Percentiles rank a stretch among this genome's conserved stretches.
Conservation (phyloP, 2,329 filamentous ascomycete genomes). For the Xylariales sp. region DNA sequence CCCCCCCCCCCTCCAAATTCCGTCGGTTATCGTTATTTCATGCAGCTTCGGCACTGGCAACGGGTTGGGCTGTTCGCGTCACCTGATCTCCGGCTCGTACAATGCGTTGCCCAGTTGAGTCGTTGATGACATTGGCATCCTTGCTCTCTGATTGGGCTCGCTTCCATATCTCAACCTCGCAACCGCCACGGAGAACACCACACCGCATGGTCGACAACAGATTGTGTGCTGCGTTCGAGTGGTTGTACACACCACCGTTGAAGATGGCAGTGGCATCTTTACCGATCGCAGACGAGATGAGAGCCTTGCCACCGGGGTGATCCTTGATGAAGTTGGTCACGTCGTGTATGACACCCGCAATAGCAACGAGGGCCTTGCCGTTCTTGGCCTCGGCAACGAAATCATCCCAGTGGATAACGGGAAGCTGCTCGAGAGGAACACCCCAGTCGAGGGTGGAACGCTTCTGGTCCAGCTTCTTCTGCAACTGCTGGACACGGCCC, state of each 20-base stretch:
- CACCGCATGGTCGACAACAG: slow-evolving; percentile 63
- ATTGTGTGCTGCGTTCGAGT: slow-evolving; percentile 65
- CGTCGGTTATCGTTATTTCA: no score
- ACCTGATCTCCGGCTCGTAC: slow-evolving; percentile 71
- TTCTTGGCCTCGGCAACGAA: slow-evolving; percentile 59
- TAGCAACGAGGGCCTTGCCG: slow-evolving; percentile 56
- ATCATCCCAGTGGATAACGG: slow-evolving; percentile 49
- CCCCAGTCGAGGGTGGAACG: slow-evolving; percentile 62
- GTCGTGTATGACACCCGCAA: slow-evolving; percentile 63
- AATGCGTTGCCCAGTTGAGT: slow-evolving; percentile 64
- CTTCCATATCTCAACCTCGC: slow-evolving; percentile 67
- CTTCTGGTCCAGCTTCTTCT: slow-evolving; percentile 66
- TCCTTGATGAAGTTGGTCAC: slow-evolving; percentile 63
- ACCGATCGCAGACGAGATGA: slow-evolving; percentile 59
- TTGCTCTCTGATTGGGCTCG: slow-evolving; percentile 63
- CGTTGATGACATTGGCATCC: slow-evolving; percentile 62
- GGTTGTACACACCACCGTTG: slow-evolving; percentile 64
- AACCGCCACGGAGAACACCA: slow-evolving; percentile 61
- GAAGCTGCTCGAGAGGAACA: slow-evolving; percentile 50
- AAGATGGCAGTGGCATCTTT: slow-evolving; percentile 67
- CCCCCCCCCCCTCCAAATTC: no score
- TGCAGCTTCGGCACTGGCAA: slow-evolving; percentile 68
- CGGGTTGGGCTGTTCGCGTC: slow-evolving; percentile 68
- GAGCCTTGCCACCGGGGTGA: slow-evolving; percentile 62
- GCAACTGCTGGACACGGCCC: slow-evolving; percentile 60